Percentiles rank a stretch among this genome's conserved stretches.
These are phyloP conservation scores for Metroxylon sagu DNA, from an alignment of 176 grass and related monocot species.

Conservation along the genomic window DNA sequence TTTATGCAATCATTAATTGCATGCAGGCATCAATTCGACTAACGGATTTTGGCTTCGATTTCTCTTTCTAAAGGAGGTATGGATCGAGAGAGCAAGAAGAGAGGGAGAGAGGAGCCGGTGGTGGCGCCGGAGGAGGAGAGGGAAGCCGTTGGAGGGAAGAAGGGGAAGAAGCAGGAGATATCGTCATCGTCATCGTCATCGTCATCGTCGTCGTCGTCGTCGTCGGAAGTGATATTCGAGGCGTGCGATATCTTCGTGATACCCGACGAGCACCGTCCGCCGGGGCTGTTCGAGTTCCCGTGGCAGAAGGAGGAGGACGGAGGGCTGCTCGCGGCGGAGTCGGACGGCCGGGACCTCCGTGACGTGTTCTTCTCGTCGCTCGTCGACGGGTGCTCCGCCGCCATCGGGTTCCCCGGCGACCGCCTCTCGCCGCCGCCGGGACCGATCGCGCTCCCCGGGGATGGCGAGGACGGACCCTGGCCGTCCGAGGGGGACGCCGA, in stretches of 20 bases:
- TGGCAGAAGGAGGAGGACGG: conserved; percentile 36
- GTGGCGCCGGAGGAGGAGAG: neutral
- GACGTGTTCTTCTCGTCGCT: conserved; percentile 78
- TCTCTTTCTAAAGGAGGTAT: neutral
- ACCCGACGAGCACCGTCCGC: conserved; percentile 11
- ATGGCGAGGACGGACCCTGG: conserved; percentile 14
- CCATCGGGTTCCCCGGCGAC: conserved; percentile 42
- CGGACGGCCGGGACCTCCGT: conserved; percentile 24
- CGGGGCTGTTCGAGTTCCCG: conserved; percentile 64
- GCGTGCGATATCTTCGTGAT: neutral
- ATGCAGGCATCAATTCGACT: no score
- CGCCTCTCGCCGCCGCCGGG: conserved; percentile 17
- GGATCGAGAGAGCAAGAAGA: conserved; percentile 24
- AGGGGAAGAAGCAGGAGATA: neutral
- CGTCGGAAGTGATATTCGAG: neutral
- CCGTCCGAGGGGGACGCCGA: conserved; percentile 37
- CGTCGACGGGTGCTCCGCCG: conserved; percentile 32
- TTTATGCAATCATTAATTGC: no score
- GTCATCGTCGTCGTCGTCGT: neutral
- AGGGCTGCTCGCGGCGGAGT: conserved; percentile 3
- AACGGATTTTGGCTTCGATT: no score
- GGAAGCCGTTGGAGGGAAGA: neutral
- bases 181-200: neutral
- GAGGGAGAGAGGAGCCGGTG: conserved; percentile 22
- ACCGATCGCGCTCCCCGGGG: conserved; percentile 8